Conservation (phyloP, 495 filamentous ascomycete genomes). For the Mytilinidion resinicola region DNA sequence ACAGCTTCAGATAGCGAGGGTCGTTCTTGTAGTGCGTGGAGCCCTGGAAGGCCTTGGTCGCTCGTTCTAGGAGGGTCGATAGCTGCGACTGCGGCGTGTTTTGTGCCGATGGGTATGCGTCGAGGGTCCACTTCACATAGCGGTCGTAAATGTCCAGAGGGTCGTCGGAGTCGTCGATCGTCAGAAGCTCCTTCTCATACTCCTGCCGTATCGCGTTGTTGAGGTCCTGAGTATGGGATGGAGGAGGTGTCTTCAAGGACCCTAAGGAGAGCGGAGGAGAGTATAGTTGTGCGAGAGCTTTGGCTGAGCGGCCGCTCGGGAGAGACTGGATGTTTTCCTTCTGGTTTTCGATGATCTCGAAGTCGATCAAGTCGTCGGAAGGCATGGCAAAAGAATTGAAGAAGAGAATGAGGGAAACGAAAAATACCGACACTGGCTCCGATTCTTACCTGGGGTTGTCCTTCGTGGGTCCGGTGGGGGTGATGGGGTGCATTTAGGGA, state of each 20-base stretch:
- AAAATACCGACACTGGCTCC: too few species aligned
- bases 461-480: too few species aligned
- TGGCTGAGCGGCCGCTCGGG: constrained; percentile 83
- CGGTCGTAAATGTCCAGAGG: constrained; percentile 93
- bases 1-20: constrained; percentile 83
- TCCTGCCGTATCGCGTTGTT: constrained; percentile 74
- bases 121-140: constrained; percentile 93
- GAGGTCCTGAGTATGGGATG: constrained; percentile 63
- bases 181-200: constrained; percentile 75
- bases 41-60: constrained; percentile 81
- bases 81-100: constrained; percentile 85
- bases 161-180: constrained; percentile 81
- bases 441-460: too few species aligned
- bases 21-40: constrained; percentile 88
- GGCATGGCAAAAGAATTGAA: constrained; percentile 41
- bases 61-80: constrained; percentile 81
- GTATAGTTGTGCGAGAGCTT: constrained; percentile 79
- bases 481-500: too few species aligned
- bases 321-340: constrained; percentile 97
- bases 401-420: constrained; percentile 29
- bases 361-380: constrained; percentile 65
- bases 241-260: constrained; percentile 49
- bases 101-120: constrained; percentile 90
- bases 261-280: constrained; percentile 55
- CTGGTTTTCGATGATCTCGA: constrained; percentile 90